Base-by-base conservation (phyloP, 306 rosid species). In the Lathyrus sativus region DNA sequence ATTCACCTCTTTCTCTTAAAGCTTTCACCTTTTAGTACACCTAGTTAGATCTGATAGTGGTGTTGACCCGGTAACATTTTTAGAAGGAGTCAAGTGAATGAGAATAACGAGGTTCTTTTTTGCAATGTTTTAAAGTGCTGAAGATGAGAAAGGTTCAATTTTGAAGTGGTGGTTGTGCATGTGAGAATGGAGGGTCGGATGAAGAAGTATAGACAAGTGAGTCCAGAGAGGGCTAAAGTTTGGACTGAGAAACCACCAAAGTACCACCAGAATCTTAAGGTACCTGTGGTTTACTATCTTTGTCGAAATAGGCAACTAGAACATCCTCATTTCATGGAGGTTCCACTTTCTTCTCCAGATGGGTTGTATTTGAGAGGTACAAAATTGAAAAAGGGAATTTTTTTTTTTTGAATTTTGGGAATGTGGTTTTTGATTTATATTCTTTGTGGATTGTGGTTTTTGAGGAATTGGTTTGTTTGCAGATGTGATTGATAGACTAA, bases 251-350 rank as follows among this genome's bases (percentile, higher is more conserved):
- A 88, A 74, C 87, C 99, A 6, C 92, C 99, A 2, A 95, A 88
- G 67, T 95, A 87, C 53, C 89, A 84, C 1, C 96, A 90, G 89
- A 84, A 54, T 78, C 80, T 96, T 74, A 95, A 84, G 71, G 96
- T 95, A 0, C 84, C 92, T 2, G 97, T 95, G 35, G 77, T 95
- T 84, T 95, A 95, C 79, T 95, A 90, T 69, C 95, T 95, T 3
- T 85, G 86, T 74, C 70, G 97, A 59, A 90, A 95, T 53, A 85
- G 96, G 73, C 96, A 88, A 69, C 85, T 95, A 11, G 97, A 95
- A 73, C 99, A 95, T 62, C 99, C 99, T 73, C 99, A 95, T 84
- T 95, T 95, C 86, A 88, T 95, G 97, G 99, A 95, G 87, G 99
- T 95, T 12, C 83, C 91, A 1, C 80, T 95, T 53, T 81, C 95